These are phyloP conservation scores for Nicotiana rustica DNA, from an alignment of 305 asterid species.

Conservation along the genomic window DNA sequence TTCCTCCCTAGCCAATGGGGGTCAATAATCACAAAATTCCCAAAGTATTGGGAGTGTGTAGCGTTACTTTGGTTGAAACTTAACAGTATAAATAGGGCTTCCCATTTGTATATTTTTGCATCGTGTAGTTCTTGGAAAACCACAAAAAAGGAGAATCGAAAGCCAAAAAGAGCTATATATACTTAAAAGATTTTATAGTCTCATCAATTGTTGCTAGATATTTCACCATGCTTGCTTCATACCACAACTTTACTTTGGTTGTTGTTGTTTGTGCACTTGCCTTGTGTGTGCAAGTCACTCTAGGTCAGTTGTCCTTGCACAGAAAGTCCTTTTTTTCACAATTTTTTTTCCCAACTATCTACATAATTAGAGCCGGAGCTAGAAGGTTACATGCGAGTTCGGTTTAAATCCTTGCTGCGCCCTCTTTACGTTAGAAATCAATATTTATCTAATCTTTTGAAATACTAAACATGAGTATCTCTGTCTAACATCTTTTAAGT, in stretches of 20 bases:
- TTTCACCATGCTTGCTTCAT: constrained; percentile 1
- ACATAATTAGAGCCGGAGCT: too few species aligned
- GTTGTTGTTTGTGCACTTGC: constrained; percentile 20
- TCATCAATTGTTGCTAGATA: not conserved
- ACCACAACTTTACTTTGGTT: not conserved
- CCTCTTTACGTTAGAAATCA: too few species aligned
- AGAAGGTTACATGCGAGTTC: too few species aligned
- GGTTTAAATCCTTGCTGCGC: too few species aligned
- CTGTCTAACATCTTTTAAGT: too few species aligned
- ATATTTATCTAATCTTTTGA: too few species aligned
- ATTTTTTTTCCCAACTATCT: too few species aligned
- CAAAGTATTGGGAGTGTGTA: not conserved
- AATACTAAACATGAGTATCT: too few species aligned
- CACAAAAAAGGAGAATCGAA: not conserved
- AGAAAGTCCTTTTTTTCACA: too few species aligned
- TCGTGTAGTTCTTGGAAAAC: not conserved
- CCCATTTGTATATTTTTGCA: not conserved
- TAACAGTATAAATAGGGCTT: not conserved
- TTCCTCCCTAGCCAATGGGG: too few species aligned
- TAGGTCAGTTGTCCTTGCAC: not conserved
- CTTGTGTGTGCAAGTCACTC: not conserved
- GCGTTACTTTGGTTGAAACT: not conserved
- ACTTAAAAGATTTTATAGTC: not conserved
- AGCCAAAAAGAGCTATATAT: not conserved
- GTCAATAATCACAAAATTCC: not conserved